Percentiles rank a stretch among this genome's conserved stretches.
Evolutionary conservation across 1,139 yeast genomes (phyloP).

Genomic region (Yamadazyma aaseri): DNA sequence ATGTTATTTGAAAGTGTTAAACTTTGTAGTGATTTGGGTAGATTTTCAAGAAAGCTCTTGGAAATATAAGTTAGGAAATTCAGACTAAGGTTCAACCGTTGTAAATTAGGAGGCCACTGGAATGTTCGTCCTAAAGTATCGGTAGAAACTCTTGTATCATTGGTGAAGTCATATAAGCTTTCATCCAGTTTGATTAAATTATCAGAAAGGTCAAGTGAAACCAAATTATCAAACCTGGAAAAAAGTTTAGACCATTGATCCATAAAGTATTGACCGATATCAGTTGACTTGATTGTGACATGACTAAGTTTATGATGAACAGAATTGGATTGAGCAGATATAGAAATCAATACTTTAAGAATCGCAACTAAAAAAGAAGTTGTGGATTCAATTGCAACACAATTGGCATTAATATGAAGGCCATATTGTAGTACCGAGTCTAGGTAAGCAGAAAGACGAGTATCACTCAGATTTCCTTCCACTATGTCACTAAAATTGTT

Average conservation of each 20-base stretch:
- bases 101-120: conserved; percentile 30
- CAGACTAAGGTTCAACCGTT: conserved; percentile 23
- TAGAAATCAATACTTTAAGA: conserved; percentile 24
- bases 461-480: conserved; percentile 11
- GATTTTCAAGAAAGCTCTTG: conserved; percentile 19
- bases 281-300: conserved; percentile 32
- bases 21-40: conserved; percentile 28
- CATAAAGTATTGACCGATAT: conserved; percentile 35
- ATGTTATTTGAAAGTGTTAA: conserved; percentile 22
- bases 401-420: conserved; percentile 28
- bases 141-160: background rate
- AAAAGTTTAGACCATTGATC: conserved; percentile 36
- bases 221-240: conserved; percentile 22
- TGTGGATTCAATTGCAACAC: conserved; percentile 27
- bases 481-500: conserved; percentile 23
- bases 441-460: conserved; percentile 18
- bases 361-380: conserved; percentile 29
- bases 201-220: conserved; percentile 26
- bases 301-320: conserved; percentile 20
- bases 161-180: background rate
- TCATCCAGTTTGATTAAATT: conserved; percentile 25
- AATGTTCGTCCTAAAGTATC: conserved; percentile 26
- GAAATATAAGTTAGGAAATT: conserved; percentile 27
- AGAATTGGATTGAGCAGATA: conserved; percentile 16
- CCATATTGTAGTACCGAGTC: conserved; percentile 21